A percentile compares a stretch with the other conserved stretches of the same genome.
phyloP scores from a whole-genome alignment of 2,329 filamentous ascomycete genomes.

The Capronia coronata region DNA sequence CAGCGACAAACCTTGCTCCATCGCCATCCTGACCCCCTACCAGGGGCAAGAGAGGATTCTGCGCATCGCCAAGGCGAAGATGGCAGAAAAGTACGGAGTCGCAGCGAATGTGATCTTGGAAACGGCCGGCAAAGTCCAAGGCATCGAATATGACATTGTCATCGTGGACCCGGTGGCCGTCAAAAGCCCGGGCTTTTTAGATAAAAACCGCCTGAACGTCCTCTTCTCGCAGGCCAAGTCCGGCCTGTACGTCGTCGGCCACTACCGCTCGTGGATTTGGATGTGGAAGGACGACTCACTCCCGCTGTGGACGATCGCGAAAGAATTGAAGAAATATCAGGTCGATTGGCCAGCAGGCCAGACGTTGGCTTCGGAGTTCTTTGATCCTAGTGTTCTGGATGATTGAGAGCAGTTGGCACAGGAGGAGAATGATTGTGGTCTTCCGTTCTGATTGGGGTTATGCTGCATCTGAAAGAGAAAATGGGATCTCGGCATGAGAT shows the following conservation, averaged over 20 bases:
- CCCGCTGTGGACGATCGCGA: background rate
- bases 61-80: background rate
- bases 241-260: constrained; percentile 11
- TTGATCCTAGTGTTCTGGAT: too few relatives aligned
- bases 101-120: constrained; percentile 5
- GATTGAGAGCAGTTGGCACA: too few relatives aligned
- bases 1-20: constrained; percentile 7
- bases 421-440: too few relatives aligned
- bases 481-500: too few relatives aligned
- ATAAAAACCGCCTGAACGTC: constrained; percentile 7
- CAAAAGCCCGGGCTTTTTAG: constrained; percentile 4
- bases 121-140: constrained; percentile 6
- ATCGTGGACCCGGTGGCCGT: constrained; percentile 6
- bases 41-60: constrained; percentile 3
- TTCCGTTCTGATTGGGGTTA: too few relatives aligned
- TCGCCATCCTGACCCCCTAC: constrained; percentile 14
- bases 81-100: background rate
- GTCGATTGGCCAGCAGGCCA: too few relatives aligned
- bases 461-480: too few relatives aligned
- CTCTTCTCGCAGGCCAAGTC: constrained; percentile 10
- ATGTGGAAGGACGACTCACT: background rate
- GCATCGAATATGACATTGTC: constrained; percentile 9
- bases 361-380: too few relatives aligned
- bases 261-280: background rate
- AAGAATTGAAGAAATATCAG: too few relatives aligned